Conservation (phyloP, 345 rosid species). For the Clausena lansium region DNA sequence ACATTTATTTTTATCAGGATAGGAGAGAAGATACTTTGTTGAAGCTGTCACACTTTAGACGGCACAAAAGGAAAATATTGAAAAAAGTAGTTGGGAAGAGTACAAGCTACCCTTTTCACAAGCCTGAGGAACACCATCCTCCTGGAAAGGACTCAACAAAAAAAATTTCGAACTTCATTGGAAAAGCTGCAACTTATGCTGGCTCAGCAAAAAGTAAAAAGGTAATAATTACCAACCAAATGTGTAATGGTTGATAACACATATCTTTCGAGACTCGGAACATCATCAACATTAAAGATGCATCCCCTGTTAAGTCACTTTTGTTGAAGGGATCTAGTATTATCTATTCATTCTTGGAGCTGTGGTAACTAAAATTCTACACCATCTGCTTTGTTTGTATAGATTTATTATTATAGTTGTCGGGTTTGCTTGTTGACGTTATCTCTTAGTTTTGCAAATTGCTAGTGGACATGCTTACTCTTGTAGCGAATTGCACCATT, state of each 20-base stretch:
- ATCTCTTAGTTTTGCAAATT: not conserved
- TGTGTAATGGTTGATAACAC: constrained; percentile 8
- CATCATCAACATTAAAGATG: not conserved
- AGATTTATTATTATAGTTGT: not conserved
- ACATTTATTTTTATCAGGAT: constrained; percentile 59
- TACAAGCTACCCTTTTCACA: constrained; percentile 71
- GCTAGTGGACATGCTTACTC: not conserved
- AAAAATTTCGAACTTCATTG: constrained; percentile 81
- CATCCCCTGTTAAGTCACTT: not conserved
- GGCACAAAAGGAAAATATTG: constrained; percentile 80
- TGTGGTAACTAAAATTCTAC: not conserved
- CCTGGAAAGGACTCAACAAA: constrained; percentile 88
- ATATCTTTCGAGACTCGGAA: not conserved
- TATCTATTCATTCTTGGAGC: not conserved
- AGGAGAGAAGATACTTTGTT: constrained; percentile 94
- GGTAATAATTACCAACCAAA: constrained; percentile 40
- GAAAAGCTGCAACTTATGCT: constrained; percentile 83
- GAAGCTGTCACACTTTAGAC: constrained; percentile 78
- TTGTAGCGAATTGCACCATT: not conserved
- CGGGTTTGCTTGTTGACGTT: not conserved
- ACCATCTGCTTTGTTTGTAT: not conserved
- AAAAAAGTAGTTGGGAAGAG: constrained; percentile 74
- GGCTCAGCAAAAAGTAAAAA: constrained; percentile 83
- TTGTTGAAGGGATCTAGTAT: not conserved
- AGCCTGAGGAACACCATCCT: constrained; percentile 90